These are phyloP conservation scores for Cicer arietinum DNA, from an alignment of 306 rosid genomes.

Conservation along the genomic window DNA sequence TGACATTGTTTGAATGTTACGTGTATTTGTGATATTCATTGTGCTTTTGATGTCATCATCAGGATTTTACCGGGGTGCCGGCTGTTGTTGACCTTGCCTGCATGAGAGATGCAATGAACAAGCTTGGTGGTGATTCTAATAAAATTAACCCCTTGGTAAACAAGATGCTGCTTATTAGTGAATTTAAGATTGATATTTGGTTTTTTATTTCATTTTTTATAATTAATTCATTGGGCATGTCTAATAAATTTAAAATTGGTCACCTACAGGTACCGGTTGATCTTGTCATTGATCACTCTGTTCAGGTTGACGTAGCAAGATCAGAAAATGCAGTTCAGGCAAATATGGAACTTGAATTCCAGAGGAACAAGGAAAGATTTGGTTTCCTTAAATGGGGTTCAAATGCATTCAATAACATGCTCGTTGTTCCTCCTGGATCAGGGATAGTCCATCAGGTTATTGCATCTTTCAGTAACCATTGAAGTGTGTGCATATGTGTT, in stretches of 20 bases:
- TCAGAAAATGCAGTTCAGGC: conserved; percentile 92
- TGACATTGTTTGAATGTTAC: conserved; percentile 1
- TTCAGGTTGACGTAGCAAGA: conserved; percentile 95
- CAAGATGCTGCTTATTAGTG: conserved; percentile 4
- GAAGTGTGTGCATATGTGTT: conserved; percentile 9
- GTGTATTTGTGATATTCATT: conserved; percentile 28
- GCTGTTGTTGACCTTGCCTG: conserved; percentile 98
- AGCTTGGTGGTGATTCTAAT: conserved; percentile 87
- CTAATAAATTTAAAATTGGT: conserved; percentile 34
- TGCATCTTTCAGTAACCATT: conserved; percentile 22
- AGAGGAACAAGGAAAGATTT: conserved; percentile 82
- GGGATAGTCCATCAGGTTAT: conserved; percentile 97
- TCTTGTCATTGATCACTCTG: conserved; percentile 98
- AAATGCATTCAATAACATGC: conserved; percentile 87
- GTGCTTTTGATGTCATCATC: conserved; percentile 41
- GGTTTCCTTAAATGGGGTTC: conserved; percentile 99
- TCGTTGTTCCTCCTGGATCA: conserved; percentile 96
- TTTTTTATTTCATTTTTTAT: background rate
- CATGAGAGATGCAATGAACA: conserved; percentile 98
- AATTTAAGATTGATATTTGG: conserved; percentile 11
- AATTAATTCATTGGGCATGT: background rate
- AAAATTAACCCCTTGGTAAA: conserved; percentile 95
- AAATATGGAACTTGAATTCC: conserved; percentile 91
- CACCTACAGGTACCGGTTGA: conserved; percentile 86
- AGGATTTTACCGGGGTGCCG: conserved; percentile 99